A percentile compares a stretch with the other conserved stretches of the same genome.
Conservation (phyloP, 2,329 filamentous ascomycete genomes). For the Aspergillus persii region DNA sequence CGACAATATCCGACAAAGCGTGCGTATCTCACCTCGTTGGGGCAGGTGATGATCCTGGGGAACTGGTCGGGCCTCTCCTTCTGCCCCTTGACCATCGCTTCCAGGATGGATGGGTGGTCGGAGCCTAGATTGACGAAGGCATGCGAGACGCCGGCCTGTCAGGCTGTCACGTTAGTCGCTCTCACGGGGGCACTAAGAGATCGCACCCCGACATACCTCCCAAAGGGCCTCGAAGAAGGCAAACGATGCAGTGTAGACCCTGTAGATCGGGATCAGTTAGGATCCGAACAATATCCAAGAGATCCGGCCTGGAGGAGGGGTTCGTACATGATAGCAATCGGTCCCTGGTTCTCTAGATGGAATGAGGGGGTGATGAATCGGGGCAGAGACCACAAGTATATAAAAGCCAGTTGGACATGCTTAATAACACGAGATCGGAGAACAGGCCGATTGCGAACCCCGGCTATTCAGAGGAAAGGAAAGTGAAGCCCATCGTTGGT, state of each 20-base stretch:
- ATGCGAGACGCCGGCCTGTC: constrained; percentile 49
- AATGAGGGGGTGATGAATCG: background rate
- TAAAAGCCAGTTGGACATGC: background rate
- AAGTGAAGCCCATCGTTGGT: background rate
- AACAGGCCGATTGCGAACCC: background rate
- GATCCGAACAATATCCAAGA: background rate
- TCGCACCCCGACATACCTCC: constrained; percentile 43
- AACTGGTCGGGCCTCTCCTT: constrained; percentile 64
- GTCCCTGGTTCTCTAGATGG: background rate
- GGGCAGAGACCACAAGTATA: background rate
- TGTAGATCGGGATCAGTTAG: constrained; percentile 8
- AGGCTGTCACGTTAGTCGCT: background rate
- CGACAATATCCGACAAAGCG: constrained; percentile 1
- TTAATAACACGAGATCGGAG: background rate
- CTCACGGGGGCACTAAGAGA: background rate
- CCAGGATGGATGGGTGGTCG: constrained; percentile 70
- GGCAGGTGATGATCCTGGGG: constrained; percentile 73
- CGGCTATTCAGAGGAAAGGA: background rate
- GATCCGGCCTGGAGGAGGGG: background rate
- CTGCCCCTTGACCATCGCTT: constrained; percentile 75
- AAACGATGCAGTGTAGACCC: constrained; percentile 67
- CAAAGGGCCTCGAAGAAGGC: constrained; percentile 76
- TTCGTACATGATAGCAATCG: constrained; percentile 4
- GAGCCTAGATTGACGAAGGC: constrained; percentile 56
- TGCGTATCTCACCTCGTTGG: constrained; percentile 63